Base-by-base conservation (phyloP, 768 basidiomycete genomes). In the Pulveroboletus sp. region DNA sequence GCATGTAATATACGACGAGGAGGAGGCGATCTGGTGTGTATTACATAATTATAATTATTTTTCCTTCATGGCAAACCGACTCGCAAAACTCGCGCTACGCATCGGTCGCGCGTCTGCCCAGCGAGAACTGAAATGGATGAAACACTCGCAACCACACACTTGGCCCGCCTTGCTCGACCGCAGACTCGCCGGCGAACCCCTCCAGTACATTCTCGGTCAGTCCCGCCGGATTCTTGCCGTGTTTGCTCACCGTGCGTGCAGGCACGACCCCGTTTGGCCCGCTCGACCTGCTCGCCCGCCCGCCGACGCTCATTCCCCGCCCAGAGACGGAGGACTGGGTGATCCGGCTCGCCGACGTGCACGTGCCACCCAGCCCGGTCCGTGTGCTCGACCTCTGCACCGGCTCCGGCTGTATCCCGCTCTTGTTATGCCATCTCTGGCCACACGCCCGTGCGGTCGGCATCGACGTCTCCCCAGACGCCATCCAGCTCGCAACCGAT, bases 311-410 rank as follows among this genome's bases (percentile, higher is more conserved):
- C 54, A 97, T 98, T 36, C 95, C 95, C 12, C 86, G 95, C 13
- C 90, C 94, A 37, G 95, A 99, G 68, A 99, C 95, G 0, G 92
- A 97, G 61, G 69, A 91, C 55, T 90, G 88, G 87, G 74, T 84
- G 7, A 65, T 81, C 9, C 76, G 74, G 43, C 78, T 93, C 47
- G 75, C 84, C 23, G 69, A 76, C 12, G 51, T 66, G 3, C 74
- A 75, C 8, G 62, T 67, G 14, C 40, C 32, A 5, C 17, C 37
- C 6, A 47, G 52, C 6, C 69, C 70, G 0, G 23, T 76, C 14
- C 72, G 70, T 25, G 67, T 94, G 23, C 74, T 97, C 27, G 95
- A 99, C 70, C 80, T 98, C 38, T 93, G 94, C 65, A 95, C 94
- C 6, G 95, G 95, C 39, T 81, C 91, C 0, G 95, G 89, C 13